A percentile compares a stretch with the other conserved stretches of the same genome.
These are phyloP conservation scores for Jatropha curcas DNA, from an alignment of 345 rosid species.

Conservation along the genomic window DNA sequence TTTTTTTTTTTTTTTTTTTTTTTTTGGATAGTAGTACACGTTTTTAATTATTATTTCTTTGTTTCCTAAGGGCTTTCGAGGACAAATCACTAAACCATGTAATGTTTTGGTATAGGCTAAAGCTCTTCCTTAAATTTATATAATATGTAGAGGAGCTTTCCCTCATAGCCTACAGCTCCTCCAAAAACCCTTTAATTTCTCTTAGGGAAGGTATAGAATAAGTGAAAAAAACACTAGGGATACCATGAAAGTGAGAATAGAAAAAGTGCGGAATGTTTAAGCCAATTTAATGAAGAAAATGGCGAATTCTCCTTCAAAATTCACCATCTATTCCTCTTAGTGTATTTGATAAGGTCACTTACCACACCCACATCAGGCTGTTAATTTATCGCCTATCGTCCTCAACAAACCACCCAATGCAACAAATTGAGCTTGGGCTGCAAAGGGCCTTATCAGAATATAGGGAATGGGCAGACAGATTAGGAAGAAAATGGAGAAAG, in stretches of 20 bases:
- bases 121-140: no score
- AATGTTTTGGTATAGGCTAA: no score
- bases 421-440: constrained; percentile 23
- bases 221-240: no score
- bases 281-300: constrained; percentile 27
- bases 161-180: no score
- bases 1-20: no score
- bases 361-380: constrained; percentile 26
- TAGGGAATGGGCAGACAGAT: constrained; percentile 11
- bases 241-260: constrained; percentile 38
- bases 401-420: constrained; percentile 25
- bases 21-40: no score
- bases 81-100: no score
- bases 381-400: constrained; percentile 33
- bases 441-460: constrained; percentile 18
- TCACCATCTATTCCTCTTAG: neutral
- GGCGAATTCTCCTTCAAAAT: neutral
- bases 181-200: no score
- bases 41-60: no score
- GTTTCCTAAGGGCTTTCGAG: no score
- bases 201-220: no score
- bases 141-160: no score
- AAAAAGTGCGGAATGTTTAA: constrained; percentile 22
- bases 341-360: constrained; percentile 20
- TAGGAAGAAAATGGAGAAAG: constrained; percentile 23